These are phyloP conservation scores for Podila verticillata DNA, from an alignment of 192 early-diverging fungal species.

Conservation along the genomic window DNA sequence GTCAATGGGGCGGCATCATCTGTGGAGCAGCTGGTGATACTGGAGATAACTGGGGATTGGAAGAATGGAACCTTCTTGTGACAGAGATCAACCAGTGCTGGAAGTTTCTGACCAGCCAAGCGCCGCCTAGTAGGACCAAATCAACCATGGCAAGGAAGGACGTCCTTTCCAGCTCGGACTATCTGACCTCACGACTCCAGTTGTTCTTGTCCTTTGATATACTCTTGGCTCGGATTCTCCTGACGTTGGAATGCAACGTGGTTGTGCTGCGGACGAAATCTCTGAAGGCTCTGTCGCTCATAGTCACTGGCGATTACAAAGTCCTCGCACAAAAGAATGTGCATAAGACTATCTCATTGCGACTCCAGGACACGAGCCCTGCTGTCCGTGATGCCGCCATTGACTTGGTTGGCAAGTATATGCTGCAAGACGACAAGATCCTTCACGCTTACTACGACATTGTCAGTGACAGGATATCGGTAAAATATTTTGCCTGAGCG, in stretches of 20 bases:
- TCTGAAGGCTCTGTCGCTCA: constrained; percentile 79
- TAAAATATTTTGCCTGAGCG: constrained; percentile 31
- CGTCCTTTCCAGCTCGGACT: constrained; percentile 33
- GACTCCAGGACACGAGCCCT: constrained; percentile 84
- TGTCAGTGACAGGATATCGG: constrained; percentile 81
- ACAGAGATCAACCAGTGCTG: constrained; percentile 2
- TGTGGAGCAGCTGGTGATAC: constrained; percentile 6
- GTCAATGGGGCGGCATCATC: constrained; percentile 19
- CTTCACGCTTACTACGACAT: constrained; percentile 81
- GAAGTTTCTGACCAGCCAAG: constrained; percentile 6
- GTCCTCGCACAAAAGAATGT: constrained; percentile 70
- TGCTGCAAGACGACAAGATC: constrained; percentile 72
- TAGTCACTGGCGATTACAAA: constrained; percentile 72
- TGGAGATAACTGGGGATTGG: constrained; percentile 3
- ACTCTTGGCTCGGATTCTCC: constrained; percentile 71
- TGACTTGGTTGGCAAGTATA: constrained; percentile 86
- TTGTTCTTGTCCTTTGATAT: constrained; percentile 77
- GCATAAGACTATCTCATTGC: constrained; percentile 73
- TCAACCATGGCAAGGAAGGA: background rate
- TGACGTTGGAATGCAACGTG: constrained; percentile 69
- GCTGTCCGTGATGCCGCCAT: constrained; percentile 91
- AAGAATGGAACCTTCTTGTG: constrained; percentile 20
- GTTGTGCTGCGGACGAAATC: constrained; percentile 82
- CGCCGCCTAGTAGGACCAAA: background rate
- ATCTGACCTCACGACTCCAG: constrained; percentile 59